Evolutionary conservation across 805 yeast species (phyloP).

Genomic region (Saturnispora sekii): DNA sequence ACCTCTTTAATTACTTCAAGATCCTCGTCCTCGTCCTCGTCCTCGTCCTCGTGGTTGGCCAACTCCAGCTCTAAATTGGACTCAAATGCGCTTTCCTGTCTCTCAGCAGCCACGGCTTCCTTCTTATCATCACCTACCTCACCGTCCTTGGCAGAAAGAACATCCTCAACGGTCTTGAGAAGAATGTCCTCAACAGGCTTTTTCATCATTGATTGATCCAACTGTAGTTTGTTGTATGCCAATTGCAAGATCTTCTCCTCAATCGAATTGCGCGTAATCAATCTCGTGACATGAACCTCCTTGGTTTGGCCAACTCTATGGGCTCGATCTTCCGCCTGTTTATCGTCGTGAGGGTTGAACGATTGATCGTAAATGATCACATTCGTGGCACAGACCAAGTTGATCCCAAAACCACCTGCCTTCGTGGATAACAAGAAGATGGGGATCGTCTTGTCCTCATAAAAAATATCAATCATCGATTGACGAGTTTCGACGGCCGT

Average conservation of each 20-base stretch:
- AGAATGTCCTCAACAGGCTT: conserved; percentile 43
- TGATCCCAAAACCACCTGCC: conserved; percentile 99
- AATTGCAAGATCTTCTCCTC: conserved; percentile 82
- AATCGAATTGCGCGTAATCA: conserved; percentile 65
- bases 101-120: not conserved
- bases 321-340: conserved; percentile 97
- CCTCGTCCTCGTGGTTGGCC: not conserved
- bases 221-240: conserved; percentile 83
- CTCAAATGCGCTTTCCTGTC: conserved; percentile 8
- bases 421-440: conserved; percentile 85
- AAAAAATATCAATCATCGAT: conserved; percentile 79
- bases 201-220: conserved; percentile 57
- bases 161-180: conserved; percentile 36
- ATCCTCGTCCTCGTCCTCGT: not conserved
- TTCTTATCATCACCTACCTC: not conserved
- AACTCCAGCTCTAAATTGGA: conserved; percentile 5
- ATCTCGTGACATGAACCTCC: conserved; percentile 68
- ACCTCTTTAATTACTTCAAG: not conserved
- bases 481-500: conserved; percentile 92
- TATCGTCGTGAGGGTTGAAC: conserved; percentile 97
- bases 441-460: conserved; percentile 72
- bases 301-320: conserved; percentile 47
- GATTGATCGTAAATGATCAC: conserved; percentile 89
- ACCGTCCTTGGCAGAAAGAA: conserved; percentile 7
- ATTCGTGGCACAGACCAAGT: conserved; percentile 87